Base-by-base conservation (phyloP, 495 filamentous ascomycete genomes). In the Penicillium atrosanguineum region DNA sequence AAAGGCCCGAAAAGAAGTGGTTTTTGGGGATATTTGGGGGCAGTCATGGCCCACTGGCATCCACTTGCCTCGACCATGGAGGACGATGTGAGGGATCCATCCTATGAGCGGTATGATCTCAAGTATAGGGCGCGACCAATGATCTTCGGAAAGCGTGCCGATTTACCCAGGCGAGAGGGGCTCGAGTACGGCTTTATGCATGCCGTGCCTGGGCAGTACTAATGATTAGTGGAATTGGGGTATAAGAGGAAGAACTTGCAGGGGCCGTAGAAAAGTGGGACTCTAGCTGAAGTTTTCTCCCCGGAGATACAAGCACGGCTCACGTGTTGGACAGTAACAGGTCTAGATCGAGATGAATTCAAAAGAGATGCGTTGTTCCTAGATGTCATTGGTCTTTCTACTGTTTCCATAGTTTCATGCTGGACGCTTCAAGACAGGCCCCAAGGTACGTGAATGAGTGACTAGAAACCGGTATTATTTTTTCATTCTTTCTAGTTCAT, bases 381-480 rank as follows among this genome's bases (percentile, higher is more conserved):
- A 15, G 28, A 31, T 31, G 26, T 31, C 7, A 31, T 15, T 34
- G 11, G 11, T 2, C 8, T 12, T 34, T 34, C 28, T 31, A 31
- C 28, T 31, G 28, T 34, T 14, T 34, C 31, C 12, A 34, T 34
- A 14, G 31, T 15, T 4, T 34, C 11, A 23, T 23, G 23, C 28
- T 7, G 28, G 28, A 4, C 7, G 28, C 28, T 31, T 29, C 23
- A 23, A 23, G 5, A 23, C 18, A 36, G 29, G 6, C 8, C 7
- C 15, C 39, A 7, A 42, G 39, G 26, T 34, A 44, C 8, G 31
- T 34, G 8, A 4, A 20, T 23, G 31, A 15, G 31, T 14, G 11
- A 34, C 26, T 40, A 53, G 52, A 60, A 61, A 57, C 59, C 54
- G 54, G 57, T 48, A 52, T 61, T 50, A 59, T 62, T 60, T 69